Base-by-base conservation (phyloP, 208 protist species). In the Acanthamoeba lenticulata region DNA sequence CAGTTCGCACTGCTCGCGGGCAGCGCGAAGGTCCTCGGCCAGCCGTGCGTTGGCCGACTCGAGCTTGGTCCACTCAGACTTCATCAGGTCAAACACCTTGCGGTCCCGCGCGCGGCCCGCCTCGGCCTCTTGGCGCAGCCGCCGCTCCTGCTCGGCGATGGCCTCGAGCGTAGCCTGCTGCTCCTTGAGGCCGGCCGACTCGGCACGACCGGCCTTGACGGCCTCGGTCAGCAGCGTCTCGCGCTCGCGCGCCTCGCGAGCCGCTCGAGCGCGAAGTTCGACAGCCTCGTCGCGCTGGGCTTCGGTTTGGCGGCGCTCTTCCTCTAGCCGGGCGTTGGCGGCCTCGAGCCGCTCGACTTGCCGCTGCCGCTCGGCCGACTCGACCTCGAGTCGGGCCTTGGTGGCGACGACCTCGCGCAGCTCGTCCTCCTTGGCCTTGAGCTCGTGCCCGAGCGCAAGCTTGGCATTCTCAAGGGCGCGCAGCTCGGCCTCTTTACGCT, bases 301-400 rank as follows among this genome's bases (percentile, higher is more conserved):
- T 32, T 90, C 36, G 47, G 7, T 69, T 19, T 40, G 49, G 47
- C n/a, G 62, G 49, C 49, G 49, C 36, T 90, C 83, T 21, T 90
- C 83, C 36, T 60, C 32, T 11, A 85, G 74, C n/a, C 74, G 74
- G 21, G 42, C 74, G 44, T 85, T 85, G 36, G 32, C 38, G 4
- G 44, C 15, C 74, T 85, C 74, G 36, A 85, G 74, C 36, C 57
- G 15, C 5, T 11, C 21, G 24, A 47, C 32, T 15, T 69, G 34
- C 19, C 34, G 42, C 49, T 90, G 47, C 83, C 67, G 42, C 57
- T 90, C 55, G 27, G 62, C 57, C 15, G 47, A 24, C 27, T 90
- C 83, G 6, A 72, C 83, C 38, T 90, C 83, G 83, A 90, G 0
- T 9, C 83, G 83, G 34, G 36, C 83, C 83, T 90, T 90, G n/a